Base-by-base conservation (phyloP, 148 eudicot genomes). In the Spergularia bocconei region DNA sequence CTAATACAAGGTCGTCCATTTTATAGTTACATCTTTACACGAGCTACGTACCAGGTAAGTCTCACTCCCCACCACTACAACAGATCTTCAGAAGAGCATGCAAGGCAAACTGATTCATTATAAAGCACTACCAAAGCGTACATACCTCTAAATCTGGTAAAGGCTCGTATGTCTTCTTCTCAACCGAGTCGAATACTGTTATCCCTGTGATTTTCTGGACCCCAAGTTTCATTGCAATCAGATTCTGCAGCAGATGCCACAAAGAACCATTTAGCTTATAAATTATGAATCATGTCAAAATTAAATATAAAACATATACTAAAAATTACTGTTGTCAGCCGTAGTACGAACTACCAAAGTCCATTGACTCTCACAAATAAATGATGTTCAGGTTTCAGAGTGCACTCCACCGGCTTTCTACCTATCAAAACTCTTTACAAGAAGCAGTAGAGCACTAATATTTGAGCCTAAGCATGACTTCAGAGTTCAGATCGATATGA, bases 181-280 rank as follows among this genome's bases (percentile, higher is more conserved):
- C 99, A 68, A 81, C 82, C 10, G 94, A 84, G 84, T 95, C 99
- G 58, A 88, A 90, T 33, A 95, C 87, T 36, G 92, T 92, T 67
- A 95, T 89, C 81, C 99, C 99, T 13, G 92, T 83, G 81, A 95
- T 89, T 82, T 92, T 91, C 85, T 95, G 99, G 78, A 95, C 90
- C 72, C 99, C 97, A 50, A 87, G 87, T 85, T 87, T 89, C 13
- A 84, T 84, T 63, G 97, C 96, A 71, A 95, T 92, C 81, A 95
- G 87, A 77, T 89, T 90, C 99, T 95, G 91, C 94, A 88, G 14
- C 19, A 41, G 48, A 41, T 13, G 36, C 63, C 55, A 71, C 75
- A 72, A 48, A 20, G 48, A 69, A 82, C 65, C 10, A 60, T 59
- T 60, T 4, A n/a, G 20, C 23, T 65, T 44, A 65, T 38, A 20